phyloP scores from a whole-genome alignment of 2,329 filamentous ascomycete species.

The Plectosphaerella plurivora region DNA sequence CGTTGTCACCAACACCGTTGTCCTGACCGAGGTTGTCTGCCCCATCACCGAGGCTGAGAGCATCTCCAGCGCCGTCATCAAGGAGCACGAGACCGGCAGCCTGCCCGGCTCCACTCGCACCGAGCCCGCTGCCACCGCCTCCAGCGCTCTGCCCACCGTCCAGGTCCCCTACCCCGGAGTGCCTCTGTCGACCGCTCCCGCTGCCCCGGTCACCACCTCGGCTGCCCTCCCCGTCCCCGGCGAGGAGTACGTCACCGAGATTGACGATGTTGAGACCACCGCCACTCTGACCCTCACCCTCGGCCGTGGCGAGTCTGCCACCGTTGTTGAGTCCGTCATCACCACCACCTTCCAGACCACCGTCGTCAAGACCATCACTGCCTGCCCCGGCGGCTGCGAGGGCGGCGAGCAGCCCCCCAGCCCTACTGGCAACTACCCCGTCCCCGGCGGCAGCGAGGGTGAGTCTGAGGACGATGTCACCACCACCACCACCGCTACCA shows the following conservation, averaged over 20 bases:
- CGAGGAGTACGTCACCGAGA: conserved; percentile 16
- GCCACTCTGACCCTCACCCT: conserved; percentile 27
- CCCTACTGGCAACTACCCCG: conserved; percentile 8
- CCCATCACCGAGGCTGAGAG: conserved; percentile 35
- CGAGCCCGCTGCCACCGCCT: conserved; percentile 13
- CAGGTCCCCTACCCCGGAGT: conserved; percentile 3
- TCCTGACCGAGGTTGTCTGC: conserved; percentile 38
- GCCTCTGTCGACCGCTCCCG: conserved; percentile 31
- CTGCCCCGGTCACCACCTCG: conserved; percentile 10
- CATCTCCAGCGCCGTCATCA: conserved; percentile 35
- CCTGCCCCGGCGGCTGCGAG: conserved; percentile 8
- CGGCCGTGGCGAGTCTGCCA: conserved; percentile 22
- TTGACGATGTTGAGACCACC: conserved; percentile 10
- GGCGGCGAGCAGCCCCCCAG: conserved; percentile 3
- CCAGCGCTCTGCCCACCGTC: conserved; percentile 13
- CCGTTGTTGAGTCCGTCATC: conserved; percentile 37
- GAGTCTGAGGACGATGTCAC: conserved; percentile 20
- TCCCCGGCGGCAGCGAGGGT: conserved; percentile 8
- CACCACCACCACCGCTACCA: conserved; percentile 32
- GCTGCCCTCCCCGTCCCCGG: conserved; percentile 11
- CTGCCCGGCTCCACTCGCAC: conserved; percentile 29
- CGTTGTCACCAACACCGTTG: conserved; percentile 32
- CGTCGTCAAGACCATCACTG: conserved; percentile 16
- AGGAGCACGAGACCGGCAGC: conserved; percentile 26
- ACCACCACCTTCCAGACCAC: conserved; percentile 36